Conservation (phyloP, 2,329 filamentous ascomycete species). For the Cordyceps cateniannulata region DNA sequence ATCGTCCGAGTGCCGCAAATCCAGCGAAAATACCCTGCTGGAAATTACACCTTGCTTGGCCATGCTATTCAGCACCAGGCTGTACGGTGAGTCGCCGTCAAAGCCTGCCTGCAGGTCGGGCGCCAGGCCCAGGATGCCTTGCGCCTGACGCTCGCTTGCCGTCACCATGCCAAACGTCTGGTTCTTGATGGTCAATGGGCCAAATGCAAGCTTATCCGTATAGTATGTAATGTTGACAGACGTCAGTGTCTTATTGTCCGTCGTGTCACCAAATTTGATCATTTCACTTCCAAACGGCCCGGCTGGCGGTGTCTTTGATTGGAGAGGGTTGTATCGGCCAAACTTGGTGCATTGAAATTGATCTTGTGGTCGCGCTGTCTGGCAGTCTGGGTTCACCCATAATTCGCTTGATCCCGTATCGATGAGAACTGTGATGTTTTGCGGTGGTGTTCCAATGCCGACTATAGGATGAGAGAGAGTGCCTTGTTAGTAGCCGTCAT, state of each 20-base stretch:
- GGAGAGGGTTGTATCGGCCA: constrained; percentile 37
- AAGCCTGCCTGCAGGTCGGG: constrained; percentile 35
- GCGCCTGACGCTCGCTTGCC: constrained; percentile 39
- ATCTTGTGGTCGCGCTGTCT: constrained; percentile 29
- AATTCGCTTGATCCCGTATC: constrained; percentile 49
- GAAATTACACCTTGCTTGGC: constrained; percentile 39
- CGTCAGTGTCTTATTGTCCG: constrained; percentile 29
- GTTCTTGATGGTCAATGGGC: constrained; percentile 34
- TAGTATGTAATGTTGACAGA: constrained; percentile 39
- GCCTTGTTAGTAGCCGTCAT: constrained; percentile 6
- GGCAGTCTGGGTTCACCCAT: constrained; percentile 48
- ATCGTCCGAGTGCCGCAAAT: constrained; percentile 38
- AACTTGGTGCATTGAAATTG: constrained; percentile 32
- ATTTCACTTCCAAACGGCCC: constrained; percentile 32
- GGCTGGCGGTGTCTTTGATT: constrained; percentile 32
- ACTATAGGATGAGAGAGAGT: constrained; percentile 24
- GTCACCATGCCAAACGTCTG: constrained; percentile 46
- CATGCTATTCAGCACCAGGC: constrained; percentile 46
- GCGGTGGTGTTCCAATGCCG: constrained; percentile 34
- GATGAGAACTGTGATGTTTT: constrained; percentile 39
- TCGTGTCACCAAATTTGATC: constrained; percentile 34
- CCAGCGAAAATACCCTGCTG: constrained; percentile 44
- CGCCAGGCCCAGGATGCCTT: constrained; percentile 46
- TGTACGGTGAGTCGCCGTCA: constrained; percentile 36
- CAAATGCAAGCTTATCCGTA: constrained; percentile 39